Conservation (phyloP, 768 basidiomycete genomes). For the Rhodocollybia butyracea region DNA sequence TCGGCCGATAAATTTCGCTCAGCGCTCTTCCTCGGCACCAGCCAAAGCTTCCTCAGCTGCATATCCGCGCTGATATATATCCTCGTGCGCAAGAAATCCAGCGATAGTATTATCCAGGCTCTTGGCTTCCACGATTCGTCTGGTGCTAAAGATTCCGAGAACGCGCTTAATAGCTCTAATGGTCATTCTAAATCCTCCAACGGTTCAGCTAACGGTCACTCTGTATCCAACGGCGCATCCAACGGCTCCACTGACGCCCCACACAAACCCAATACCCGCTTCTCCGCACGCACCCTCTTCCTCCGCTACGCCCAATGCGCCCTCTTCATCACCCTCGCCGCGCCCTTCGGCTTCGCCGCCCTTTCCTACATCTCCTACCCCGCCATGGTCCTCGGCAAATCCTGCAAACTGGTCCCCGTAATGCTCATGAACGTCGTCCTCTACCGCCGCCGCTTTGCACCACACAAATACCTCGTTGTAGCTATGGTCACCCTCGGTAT, state of each 20-base stretch:
- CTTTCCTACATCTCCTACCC: constrained; percentile 97
- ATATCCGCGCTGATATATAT: constrained; percentile 79
- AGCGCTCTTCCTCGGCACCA: constrained; percentile 79
- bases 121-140: constrained; percentile 60
- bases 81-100: constrained; percentile 52
- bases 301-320: constrained; percentile 81
- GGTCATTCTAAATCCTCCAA: no score
- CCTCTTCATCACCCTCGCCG: constrained; percentile 82
- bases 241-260: no score
- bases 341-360: constrained; percentile 94
- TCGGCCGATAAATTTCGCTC: constrained; percentile 78
- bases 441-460: constrained; percentile 89
- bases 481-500: constrained; percentile 90
- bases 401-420: constrained; percentile 98
- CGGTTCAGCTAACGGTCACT: no score
- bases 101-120: constrained; percentile 48
- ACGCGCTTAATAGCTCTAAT: constrained; percentile 13
- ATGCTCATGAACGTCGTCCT: constrained; percentile 97
- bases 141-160: constrained; percentile 29
- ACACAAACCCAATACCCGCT: constrained; percentile 31
- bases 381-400: constrained; percentile 98
- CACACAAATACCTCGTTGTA: constrained; percentile 95
- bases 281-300: constrained; percentile 50
- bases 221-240: constrained; percentile 30
- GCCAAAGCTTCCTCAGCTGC: constrained; percentile 77